A percentile compares a stretch with the other conserved stretches of the same genome.
Evolutionary conservation across 192 early-diverging fungal genomes (phyloP).

Genomic region (Radiomyces spectabilis): DNA sequence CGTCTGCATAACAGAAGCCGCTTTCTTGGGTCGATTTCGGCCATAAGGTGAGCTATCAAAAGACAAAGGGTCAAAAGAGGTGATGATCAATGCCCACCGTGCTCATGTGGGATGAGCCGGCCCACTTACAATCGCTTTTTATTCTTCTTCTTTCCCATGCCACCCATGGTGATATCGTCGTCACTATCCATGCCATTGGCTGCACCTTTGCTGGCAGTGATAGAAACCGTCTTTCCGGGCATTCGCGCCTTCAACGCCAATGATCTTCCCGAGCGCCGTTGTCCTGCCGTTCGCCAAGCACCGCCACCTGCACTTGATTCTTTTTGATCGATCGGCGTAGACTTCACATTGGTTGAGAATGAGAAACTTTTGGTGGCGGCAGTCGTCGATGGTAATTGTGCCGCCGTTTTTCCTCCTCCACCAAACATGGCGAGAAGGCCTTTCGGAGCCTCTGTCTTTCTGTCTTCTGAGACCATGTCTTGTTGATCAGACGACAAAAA

Average conservation of each 20-base stretch:
- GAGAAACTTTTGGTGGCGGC: not conserved
- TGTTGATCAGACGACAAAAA: no score
- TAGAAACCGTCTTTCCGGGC: not conserved
- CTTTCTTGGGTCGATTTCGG: not conserved
- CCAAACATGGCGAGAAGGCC: not conserved
- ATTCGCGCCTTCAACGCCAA: slow-evolving; percentile 2
- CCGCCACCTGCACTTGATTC: not conserved
- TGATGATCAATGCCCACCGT: not conserved
- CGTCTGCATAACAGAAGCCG: not conserved
- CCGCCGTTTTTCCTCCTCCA: no score
- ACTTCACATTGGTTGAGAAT: not conserved
- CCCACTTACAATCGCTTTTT: slow-evolving; percentile 9
- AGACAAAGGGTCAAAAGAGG: not conserved
- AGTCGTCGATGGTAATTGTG: no score
- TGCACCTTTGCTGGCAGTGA: not conserved
- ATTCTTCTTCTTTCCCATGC: slow-evolving; percentile 4
- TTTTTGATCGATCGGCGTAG: not conserved
- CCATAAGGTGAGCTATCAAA: slow-evolving; percentile 13
- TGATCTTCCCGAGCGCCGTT: not conserved
- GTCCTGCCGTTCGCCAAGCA: slow-evolving; percentile 6
- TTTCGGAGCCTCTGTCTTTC: not conserved
- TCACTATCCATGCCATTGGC: not conserved
- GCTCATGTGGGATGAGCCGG: not conserved
- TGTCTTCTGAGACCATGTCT: no score
- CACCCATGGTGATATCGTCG: slow-evolving; percentile 14